Conservation (phyloP, 208 protist species). For the Blechomonas ayalai region DNA sequence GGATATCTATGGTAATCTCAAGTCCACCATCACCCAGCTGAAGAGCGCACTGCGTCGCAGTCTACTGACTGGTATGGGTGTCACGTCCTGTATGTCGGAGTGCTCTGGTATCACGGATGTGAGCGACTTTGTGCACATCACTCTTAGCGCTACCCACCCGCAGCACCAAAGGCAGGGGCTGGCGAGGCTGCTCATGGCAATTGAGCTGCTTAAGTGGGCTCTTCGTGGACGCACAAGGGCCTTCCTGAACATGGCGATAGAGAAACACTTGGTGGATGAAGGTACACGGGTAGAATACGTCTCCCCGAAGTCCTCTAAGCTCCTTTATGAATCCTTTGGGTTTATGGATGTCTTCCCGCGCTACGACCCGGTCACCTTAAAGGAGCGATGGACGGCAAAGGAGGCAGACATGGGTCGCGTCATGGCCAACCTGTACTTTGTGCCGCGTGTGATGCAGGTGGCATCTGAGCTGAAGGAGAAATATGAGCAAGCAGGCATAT, state of each 20-base stretch:
- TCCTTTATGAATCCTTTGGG: slow-evolving; percentile 65
- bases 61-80: slow-evolving; percentile 18
- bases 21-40: slow-evolving; percentile 62
- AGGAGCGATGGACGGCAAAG: slow-evolving; percentile 69
- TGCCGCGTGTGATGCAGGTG: slow-evolving; percentile 17
- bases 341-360: slow-evolving; percentile 74
- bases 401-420: slow-evolving; percentile 78
- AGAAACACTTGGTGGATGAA: slow-evolving; percentile 64
- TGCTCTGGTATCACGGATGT: slow-evolving; percentile 59
- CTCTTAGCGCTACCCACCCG: slow-evolving; percentile 68
- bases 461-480: slow-evolving; percentile 10
- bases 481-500: neutral
- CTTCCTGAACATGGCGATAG: slow-evolving; percentile 82
- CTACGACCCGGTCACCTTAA: slow-evolving; percentile 45
- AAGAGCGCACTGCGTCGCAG: slow-evolving; percentile 53
- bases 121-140: slow-evolving; percentile 79
- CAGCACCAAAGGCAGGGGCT: slow-evolving; percentile 42
- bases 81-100: slow-evolving; percentile 34
- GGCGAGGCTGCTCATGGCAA: slow-evolving; percentile 54
- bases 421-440: slow-evolving; percentile 67
- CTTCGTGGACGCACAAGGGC: slow-evolving; percentile 61
- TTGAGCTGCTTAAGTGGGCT: slow-evolving; percentile 73
- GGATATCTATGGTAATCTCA: slow-evolving; percentile 78
- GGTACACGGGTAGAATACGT: slow-evolving; percentile 55
- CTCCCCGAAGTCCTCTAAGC: slow-evolving; percentile 41